Evolutionary conservation across 306 rosid genomes (phyloP).

Genomic region (Dryas alaskensis): DNA sequence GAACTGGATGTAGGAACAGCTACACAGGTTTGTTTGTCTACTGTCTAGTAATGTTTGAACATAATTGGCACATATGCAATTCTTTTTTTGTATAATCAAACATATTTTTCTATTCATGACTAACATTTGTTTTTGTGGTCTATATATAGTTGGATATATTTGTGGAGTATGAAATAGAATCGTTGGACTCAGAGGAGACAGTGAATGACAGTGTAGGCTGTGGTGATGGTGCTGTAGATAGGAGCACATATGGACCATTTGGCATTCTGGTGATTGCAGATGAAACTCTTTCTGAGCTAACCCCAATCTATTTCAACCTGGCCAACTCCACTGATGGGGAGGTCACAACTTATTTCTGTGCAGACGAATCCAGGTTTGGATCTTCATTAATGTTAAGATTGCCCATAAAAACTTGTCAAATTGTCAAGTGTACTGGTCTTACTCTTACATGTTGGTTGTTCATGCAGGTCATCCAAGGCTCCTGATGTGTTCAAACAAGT

Average conservation of each 20-base stretch:
- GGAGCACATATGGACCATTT: constrained; percentile 70
- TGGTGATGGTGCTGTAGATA: constrained; percentile 57
- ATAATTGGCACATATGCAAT: neutral
- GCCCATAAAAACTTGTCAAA: neutral
- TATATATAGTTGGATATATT: constrained; percentile 63
- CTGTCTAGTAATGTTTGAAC: neutral
- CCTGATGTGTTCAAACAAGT: constrained; percentile 48
- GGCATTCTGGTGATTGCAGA: constrained; percentile 74
- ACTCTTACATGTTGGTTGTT: neutral
- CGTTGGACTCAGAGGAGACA: constrained; percentile 20
- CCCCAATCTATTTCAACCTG: constrained; percentile 61
- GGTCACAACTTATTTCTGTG: constrained; percentile 57
- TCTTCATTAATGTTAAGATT: neutral
- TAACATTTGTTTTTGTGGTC: neutral
- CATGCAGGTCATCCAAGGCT: constrained; percentile 76
- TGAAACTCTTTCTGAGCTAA: constrained; percentile 64
- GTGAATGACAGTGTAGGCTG: constrained; percentile 40
- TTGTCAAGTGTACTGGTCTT: neutral
- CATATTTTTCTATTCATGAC: neutral
- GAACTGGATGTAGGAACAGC: constrained; percentile 57
- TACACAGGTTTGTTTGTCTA: constrained; percentile 53
- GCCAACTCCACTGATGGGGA: constrained; percentile 32
- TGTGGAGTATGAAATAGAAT: constrained; percentile 63
- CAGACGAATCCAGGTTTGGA: constrained; percentile 61
- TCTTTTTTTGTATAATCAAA: neutral